Base-by-base conservation (phyloP, 192 early-diverging fungal genomes). In the Glomus cerebriforme region DNA sequence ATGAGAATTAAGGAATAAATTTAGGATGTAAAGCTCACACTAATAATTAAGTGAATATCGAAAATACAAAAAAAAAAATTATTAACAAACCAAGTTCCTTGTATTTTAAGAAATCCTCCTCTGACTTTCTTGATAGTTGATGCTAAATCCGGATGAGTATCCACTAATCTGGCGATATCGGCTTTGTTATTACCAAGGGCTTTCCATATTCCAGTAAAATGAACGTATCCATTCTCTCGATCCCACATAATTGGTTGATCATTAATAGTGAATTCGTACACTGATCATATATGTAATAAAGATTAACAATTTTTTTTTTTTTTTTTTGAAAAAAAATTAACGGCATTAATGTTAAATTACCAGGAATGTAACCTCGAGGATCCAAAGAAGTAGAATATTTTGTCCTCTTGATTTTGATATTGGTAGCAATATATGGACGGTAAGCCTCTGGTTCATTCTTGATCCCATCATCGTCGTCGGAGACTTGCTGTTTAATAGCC, bases 191-290 rank as follows among this genome's bases (percentile, higher is more conserved):
- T 89, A 10, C 88, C 86, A 10, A 89, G 80, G 13, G 89, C 84
- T 81, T 90, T 89, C 87, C 89, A 89, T 47, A 90, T 89, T 32
- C 89, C 89, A 10, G 88, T 89, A 31, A 88, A 90, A 76, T 89
- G 86, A 37, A 90, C 89, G 72, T 89, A 90, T 7, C 86, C 84
- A 45, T 86, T 86, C 77, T 90, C 88, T 82, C 87, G 82, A 79
- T 90, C 89, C 89, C 89, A 90, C 89, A 90, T 90, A 37, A 90
- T 88, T 37, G 89, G 88, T 62, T 87, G 86, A 10, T 84, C 81
- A 65, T 89, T 88, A 64, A 89, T 82, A 43, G 81, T 83, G 79
- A 88, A 90, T 82, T 90, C 89, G 77, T 87, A 90, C 0, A 90
- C 87, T 89, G n/a, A 75, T 43, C 39, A 43, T 29, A 39, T 17